Evolutionary conservation across 495 filamentous ascomycete species (phyloP).

Genomic region (Podospora conica): DNA sequence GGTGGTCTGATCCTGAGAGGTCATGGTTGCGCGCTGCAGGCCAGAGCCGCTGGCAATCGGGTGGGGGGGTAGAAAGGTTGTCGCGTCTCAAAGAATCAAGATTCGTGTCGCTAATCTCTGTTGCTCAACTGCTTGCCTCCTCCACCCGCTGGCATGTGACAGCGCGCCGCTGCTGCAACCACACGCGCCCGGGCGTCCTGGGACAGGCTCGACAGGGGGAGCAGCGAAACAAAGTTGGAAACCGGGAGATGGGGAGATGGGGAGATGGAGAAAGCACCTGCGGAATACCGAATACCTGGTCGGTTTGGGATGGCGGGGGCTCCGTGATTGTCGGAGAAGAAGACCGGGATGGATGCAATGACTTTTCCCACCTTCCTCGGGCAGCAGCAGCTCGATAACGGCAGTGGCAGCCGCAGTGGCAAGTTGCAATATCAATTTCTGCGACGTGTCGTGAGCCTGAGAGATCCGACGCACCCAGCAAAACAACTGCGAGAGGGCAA

Average conservation of each 20-base stretch:
- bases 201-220: not conserved
- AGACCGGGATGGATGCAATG: no score
- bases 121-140: not conserved
- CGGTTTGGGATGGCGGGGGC: not conserved
- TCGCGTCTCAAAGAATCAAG: not conserved
- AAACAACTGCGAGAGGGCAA: not conserved
- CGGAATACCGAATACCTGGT: not conserved
- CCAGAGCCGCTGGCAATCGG: not conserved
- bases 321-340: not conserved
- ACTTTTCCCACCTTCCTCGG: not conserved
- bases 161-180: not conserved
- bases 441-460: not conserved
- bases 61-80: not conserved
- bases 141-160: constrained; percentile 6
- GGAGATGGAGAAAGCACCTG: not conserved
- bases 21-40: not conserved
- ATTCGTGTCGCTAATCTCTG: not conserved
- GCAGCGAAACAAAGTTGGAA: not conserved
- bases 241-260: not conserved
- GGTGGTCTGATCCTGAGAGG: not conserved
- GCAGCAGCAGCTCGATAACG: not conserved
- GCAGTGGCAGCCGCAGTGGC: no score
- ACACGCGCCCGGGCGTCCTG: not conserved
- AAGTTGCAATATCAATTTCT: not conserved
- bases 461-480: not conserved